A percentile compares a stretch with the other conserved stretches of the same genome.
phyloP scores from a whole-genome alignment of 1,139 yeast species.

The Taiozyma sp. region DNA sequence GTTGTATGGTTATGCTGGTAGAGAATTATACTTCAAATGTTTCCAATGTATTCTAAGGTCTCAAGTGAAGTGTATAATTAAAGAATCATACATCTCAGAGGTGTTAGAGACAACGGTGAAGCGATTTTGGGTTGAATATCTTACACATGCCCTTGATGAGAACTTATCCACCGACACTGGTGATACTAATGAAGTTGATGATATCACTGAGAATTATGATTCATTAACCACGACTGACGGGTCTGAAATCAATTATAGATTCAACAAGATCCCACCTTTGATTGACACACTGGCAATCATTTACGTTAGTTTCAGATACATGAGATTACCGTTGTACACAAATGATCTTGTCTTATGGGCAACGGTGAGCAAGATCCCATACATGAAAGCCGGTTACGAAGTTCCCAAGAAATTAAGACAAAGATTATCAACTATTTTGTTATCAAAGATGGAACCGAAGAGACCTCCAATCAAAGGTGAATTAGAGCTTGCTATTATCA shows the following conservation, averaged over 20 bases:
- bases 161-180: background rate
- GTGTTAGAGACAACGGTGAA: constrained; percentile 41
- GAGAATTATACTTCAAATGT: constrained; percentile 40
- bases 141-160: background rate
- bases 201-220: background rate
- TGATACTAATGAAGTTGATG: background rate
- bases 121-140: constrained; percentile 44
- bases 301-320: constrained; percentile 34
- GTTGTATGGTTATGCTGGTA: constrained; percentile 53
- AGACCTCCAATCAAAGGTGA: constrained; percentile 30
- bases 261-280: constrained; percentile 14
- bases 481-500: constrained; percentile 25
- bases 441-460: constrained; percentile 29
- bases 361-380: constrained; percentile 35
- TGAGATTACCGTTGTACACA: constrained; percentile 37
- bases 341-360: constrained; percentile 32
- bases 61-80: constrained; percentile 41
- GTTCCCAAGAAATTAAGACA: constrained; percentile 28
- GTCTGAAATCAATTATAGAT: constrained; percentile 1
- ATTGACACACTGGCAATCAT: constrained; percentile 34
- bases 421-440: constrained; percentile 27
- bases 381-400: constrained; percentile 31
- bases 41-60: constrained; percentile 51
- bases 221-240: constrained; percentile 1
- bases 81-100: constrained; percentile 28